phyloP scores from a whole-genome alignment of 164 flowering plant genomes.

The Magnolia officinalis region DNA sequence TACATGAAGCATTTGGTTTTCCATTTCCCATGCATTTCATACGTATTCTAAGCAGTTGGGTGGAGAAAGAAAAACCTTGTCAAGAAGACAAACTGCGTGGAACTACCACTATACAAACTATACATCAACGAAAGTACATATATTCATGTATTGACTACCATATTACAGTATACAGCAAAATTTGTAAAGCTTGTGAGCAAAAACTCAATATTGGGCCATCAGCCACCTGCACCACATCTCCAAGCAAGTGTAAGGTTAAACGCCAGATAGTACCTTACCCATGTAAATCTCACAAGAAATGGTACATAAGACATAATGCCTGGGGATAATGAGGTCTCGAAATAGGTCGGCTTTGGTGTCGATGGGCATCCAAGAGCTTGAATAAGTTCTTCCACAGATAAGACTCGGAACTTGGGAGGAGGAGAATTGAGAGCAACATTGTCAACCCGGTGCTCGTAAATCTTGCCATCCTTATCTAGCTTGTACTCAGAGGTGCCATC shows the following conservation, averaged over 20 bases:
- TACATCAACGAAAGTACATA: not conserved
- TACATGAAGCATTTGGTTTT: not conserved
- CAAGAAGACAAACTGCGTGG: not conserved
- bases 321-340: conserved; percentile 38
- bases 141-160: not conserved
- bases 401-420: conserved; percentile 50
- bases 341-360: conserved; percentile 73
- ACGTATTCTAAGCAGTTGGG: not conserved
- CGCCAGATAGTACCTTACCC: not conserved
- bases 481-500: conserved; percentile 82
- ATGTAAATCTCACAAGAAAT: not conserved
- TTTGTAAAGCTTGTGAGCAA: not conserved
- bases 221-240: not conserved
- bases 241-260: not conserved
- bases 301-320: not conserved
- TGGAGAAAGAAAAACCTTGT: not conserved
- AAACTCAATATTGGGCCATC: not conserved
- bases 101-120: not conserved
- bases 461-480: conserved; percentile 80
- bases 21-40: not conserved
- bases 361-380: conserved; percentile 63
- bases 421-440: conserved; percentile 69
- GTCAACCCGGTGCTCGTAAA: conserved; percentile 76
- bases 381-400: conserved; percentile 54
- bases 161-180: not conserved